Percentiles rank a stretch among this genome's conserved stretches.
Evolutionary conservation across 2,329 filamentous ascomycete genomes (phyloP).

Genomic region (Grosmannia penicillata): DNA sequence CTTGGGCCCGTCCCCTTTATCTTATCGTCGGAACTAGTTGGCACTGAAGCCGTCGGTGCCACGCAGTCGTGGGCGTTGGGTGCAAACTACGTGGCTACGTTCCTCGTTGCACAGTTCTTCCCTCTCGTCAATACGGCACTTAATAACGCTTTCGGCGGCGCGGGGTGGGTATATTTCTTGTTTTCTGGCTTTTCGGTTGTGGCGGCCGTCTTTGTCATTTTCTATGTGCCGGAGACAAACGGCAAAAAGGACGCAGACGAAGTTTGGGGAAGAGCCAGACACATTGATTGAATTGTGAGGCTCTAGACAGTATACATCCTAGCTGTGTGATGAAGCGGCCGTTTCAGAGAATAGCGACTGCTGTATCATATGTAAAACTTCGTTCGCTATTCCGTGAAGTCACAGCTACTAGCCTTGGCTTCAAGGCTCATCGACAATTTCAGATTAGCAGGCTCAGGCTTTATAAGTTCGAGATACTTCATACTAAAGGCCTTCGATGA

Average conservation of each 20-base stretch:
- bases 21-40: slow-evolving; percentile 79
- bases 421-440: no score
- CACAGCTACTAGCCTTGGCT: no score
- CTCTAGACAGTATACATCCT: no score
- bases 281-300: slow-evolving; percentile 25
- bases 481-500: no score
- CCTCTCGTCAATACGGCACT: slow-evolving; percentile 68
- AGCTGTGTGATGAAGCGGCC: no score
- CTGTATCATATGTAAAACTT: no score
- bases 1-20: slow-evolving; percentile 93
- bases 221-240: slow-evolving; percentile 73
- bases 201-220: slow-evolving; percentile 57
- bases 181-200: slow-evolving; percentile 62
- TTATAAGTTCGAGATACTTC: no score
- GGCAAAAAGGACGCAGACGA: slow-evolving; percentile 74
- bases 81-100: slow-evolving; percentile 82
- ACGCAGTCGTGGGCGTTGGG: slow-evolving; percentile 79
- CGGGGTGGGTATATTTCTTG: slow-evolving; percentile 82
- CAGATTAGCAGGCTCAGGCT: no score
- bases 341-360: no score
- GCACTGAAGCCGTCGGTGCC: slow-evolving; percentile 77
- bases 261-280: slow-evolving; percentile 65
- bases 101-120: slow-evolving; percentile 89
- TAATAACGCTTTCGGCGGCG: slow-evolving; percentile 46
- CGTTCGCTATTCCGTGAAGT: no score